phyloP scores from a whole-genome alignment of 1,284 basidiomycete species.

The Phlebopus sp. region DNA sequence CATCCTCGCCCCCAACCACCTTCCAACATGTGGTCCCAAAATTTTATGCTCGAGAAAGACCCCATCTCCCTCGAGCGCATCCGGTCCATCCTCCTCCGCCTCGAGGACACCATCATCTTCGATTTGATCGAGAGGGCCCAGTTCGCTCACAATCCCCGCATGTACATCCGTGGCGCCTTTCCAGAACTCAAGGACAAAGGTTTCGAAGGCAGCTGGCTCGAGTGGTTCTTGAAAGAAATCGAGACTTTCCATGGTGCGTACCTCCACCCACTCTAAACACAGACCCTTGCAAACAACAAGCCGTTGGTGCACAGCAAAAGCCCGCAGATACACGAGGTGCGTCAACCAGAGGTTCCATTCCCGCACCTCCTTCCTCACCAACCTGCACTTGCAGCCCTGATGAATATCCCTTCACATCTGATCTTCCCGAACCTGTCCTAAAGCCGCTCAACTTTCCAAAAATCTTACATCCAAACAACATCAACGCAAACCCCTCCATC shows the following conservation, averaged over 20 bases:
- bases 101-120: conserved; percentile 99
- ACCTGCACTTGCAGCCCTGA: conserved; percentile 75
- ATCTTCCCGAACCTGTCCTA: conserved; percentile 84
- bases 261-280: conserved; percentile 1
- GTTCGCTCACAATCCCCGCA: conserved; percentile 91
- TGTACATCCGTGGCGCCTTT: conserved; percentile 83
- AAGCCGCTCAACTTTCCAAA: conserved; percentile 73
- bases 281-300: not conserved
- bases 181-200: conserved; percentile 68
- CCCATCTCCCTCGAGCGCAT: conserved; percentile 86
- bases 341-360: conserved; percentile 13
- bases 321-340: conserved; percentile 87
- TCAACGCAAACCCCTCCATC: conserved; percentile 90
- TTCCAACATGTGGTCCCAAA: conserved; percentile 57
- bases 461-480: conserved; percentile 77
- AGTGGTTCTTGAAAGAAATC: conserved; percentile 96
- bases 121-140: conserved; percentile 95
- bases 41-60: conserved; percentile 69
- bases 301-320: conserved; percentile 66
- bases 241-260: conserved; percentile 90
- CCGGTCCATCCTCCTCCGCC: conserved; percentile 79
- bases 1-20: conserved; percentile 2
- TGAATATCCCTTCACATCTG: conserved; percentile 92
- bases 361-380: conserved; percentile 6
- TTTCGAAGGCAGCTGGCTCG: conserved; percentile 87